phyloP scores from a whole-genome alignment of 106 monocot species.

The Dendrobium chrysotoxum region DNA sequence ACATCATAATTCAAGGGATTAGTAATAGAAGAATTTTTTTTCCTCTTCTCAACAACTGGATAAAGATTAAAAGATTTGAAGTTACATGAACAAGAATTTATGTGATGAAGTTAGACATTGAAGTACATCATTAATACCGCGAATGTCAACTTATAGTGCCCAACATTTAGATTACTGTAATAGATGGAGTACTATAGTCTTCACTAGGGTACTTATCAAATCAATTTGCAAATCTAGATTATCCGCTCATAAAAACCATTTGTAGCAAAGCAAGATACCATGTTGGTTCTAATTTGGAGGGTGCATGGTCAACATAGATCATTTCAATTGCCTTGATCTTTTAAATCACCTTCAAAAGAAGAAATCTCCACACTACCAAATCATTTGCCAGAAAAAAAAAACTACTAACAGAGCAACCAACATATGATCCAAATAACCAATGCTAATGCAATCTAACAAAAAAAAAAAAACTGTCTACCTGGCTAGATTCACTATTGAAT shows the following conservation, averaged over 20 bases:
- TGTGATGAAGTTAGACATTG: neutral
- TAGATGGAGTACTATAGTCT: neutral
- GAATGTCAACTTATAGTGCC: no score
- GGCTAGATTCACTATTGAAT: neutral
- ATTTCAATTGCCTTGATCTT: neutral
- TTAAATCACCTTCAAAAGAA: neutral
- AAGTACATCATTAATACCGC: neutral
- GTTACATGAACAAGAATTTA: neutral
- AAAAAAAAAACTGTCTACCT: neutral
- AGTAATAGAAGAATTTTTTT: neutral
- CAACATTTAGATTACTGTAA: no score
- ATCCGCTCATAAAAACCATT: neutral
- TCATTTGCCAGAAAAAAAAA: neutral
- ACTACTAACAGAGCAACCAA: neutral
- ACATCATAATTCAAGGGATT: neutral
- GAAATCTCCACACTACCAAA: neutral
- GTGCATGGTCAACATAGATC: neutral
- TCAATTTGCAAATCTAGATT: neutral
- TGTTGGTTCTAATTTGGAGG: neutral
- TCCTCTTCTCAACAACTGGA: neutral
- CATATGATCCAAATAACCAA: neutral
- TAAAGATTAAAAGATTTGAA: neutral
- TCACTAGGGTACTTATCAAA: neutral
- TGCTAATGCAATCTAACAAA: neutral
- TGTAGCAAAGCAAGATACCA: neutral